A percentile compares a stretch with the other conserved stretches of the same genome.
Evolutionary conservation across 2,329 filamentous ascomycete genomes (phyloP).

Genomic region (Cytospora chrysosperma): DNA sequence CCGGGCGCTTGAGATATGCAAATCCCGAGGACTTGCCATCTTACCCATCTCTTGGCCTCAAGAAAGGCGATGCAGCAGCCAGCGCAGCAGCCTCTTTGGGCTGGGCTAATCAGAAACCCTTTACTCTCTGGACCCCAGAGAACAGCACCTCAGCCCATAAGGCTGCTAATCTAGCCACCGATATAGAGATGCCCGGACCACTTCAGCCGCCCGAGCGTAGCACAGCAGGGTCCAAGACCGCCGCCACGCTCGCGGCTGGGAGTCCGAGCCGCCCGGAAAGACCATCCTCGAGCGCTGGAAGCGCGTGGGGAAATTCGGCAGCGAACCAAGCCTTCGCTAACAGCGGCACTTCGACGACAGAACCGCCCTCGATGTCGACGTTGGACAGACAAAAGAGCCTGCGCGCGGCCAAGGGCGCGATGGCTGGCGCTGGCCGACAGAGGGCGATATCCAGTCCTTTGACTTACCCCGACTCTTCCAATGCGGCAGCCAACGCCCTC

Average conservation of each 20-base stretch:
- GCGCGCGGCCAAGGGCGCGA: slow-evolving; percentile 74
- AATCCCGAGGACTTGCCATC: slow-evolving; percentile 71
- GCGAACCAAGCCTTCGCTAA: slow-evolving; percentile 53
- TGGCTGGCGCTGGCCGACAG: slow-evolving; percentile 54
- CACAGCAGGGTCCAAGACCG: slow-evolving; percentile 46
- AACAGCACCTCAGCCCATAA: slow-evolving; percentile 54
- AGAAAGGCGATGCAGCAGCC: slow-evolving; percentile 59
- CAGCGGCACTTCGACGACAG: slow-evolving; percentile 40
- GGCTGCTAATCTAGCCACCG: slow-evolving; percentile 34
- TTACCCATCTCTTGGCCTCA: slow-evolving; percentile 66
- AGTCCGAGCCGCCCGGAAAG: slow-evolving; percentile 49
- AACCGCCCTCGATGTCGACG: slow-evolving; percentile 26
- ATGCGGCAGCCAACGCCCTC: slow-evolving; percentile 66
- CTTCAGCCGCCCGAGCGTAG: slow-evolving; percentile 59
- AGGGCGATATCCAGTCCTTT: slow-evolving; percentile 65
- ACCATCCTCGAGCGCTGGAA: slow-evolving; percentile 21
- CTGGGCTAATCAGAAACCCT: slow-evolving; percentile 53
- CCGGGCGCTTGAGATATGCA: slow-evolving; percentile 65
- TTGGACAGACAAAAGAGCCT: slow-evolving; percentile 65
- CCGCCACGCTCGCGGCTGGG: slow-evolving; percentile 43
- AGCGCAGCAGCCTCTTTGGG: slow-evolving; percentile 73
- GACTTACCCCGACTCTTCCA: slow-evolving; percentile 51
- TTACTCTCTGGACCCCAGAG: slow-evolving; percentile 66
- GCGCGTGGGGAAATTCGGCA: slow-evolving; percentile 63
- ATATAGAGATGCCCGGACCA: slow-evolving; percentile 36